These are phyloP conservation scores for Ceratocystis smalleyi DNA, from an alignment of 2,329 filamentous ascomycete genomes.

Conservation along the genomic window DNA sequence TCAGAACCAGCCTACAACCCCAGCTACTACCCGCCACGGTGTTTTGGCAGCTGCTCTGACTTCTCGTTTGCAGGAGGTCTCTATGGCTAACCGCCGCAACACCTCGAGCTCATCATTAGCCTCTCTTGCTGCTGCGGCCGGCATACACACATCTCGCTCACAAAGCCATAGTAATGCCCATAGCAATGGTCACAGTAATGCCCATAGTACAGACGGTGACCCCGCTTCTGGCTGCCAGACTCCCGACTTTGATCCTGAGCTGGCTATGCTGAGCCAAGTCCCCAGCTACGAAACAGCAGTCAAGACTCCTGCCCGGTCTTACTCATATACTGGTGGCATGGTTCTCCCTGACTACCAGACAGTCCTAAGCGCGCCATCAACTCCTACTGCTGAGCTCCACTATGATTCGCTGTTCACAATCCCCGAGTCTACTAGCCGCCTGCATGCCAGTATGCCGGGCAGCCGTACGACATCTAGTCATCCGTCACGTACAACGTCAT, in stretches of 20 bases:
- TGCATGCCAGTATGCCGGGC: constrained; percentile 16
- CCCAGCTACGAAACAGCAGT: constrained; percentile 66
- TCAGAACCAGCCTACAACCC: constrained; percentile 2
- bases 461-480: constrained; percentile 15
- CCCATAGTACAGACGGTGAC: constrained; percentile 32
- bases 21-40: constrained; percentile 15
- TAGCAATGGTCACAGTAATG: constrained; percentile 19
- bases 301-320: constrained; percentile 43
- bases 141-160: constrained; percentile 23
- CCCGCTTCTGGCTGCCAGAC: constrained; percentile 35
- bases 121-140: constrained; percentile 31
- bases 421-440: constrained; percentile 9
- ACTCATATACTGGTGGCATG: constrained; percentile 32
- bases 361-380: constrained; percentile 30
- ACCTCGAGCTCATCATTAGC: constrained; percentile 32
- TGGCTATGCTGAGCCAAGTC: constrained; percentile 54
- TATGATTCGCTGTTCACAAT: constrained; percentile 15
- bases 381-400: constrained; percentile 12
- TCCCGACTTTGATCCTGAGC: constrained; percentile 41
- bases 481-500: constrained; percentile 15
- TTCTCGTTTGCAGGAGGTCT: constrained; percentile 54
- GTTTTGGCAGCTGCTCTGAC: constrained; percentile 32
- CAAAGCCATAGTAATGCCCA: constrained; percentile 13
- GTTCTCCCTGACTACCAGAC: constrained; percentile 52
- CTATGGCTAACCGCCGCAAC: constrained; percentile 33